These are phyloP conservation scores for Colletotrichum karsti DNA, from an alignment of 2,329 filamentous ascomycete species.

Conservation along the genomic window DNA sequence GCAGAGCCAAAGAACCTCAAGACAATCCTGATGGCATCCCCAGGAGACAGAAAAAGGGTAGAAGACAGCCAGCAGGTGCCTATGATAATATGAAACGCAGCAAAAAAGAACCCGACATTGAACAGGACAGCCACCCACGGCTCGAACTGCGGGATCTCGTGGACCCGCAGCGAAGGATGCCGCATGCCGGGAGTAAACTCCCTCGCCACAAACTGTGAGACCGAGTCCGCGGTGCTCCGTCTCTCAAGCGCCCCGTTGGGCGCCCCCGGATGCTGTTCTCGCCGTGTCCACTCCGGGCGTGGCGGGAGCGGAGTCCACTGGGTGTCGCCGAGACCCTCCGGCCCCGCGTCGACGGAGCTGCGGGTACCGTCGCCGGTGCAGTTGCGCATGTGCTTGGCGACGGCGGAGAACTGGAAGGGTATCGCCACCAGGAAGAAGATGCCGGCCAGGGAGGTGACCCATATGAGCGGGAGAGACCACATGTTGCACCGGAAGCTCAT, in stretches of 20 bases:
- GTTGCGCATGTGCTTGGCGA: neutral
- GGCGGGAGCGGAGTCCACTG: neutral
- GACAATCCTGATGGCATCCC: slow-evolving; percentile 7
- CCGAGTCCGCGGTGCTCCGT: neutral
- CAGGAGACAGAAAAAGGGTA: neutral
- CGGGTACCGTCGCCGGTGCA: neutral
- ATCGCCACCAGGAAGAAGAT: neutral
- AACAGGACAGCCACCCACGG: neutral
- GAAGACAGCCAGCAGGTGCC: neutral
- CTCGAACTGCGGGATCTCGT: neutral
- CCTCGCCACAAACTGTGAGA: neutral
- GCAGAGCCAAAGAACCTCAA: slow-evolving; percentile 17
- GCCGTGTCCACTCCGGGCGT: neutral
- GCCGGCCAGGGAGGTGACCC: neutral
- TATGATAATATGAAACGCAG: neutral
- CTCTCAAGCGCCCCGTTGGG: neutral
- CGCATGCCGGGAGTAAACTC: neutral
- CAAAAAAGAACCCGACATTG: neutral
- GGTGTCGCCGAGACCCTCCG: neutral
- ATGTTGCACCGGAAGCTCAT: slow-evolving; percentile 7
- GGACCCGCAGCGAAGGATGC: neutral
- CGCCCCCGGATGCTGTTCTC: too few relatives aligned
- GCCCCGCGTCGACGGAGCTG: neutral
- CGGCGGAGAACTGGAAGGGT: neutral
- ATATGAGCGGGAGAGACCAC: neutral